Base-by-base conservation (phyloP, 1,284 basidiomycete species). In the Cystobasidium sp. region DNA sequence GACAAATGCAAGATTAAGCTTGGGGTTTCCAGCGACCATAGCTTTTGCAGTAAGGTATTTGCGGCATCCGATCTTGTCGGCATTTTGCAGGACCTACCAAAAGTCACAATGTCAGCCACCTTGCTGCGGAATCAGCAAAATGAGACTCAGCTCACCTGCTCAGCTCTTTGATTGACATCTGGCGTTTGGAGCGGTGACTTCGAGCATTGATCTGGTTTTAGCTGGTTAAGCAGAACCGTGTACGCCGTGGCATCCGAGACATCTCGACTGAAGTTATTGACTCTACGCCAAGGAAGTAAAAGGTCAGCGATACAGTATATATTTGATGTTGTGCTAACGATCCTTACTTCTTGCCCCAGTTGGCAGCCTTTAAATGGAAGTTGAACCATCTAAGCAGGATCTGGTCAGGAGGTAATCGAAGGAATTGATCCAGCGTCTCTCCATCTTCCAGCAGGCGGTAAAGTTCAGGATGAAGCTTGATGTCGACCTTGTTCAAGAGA, bases 381-480 rank as follows among this genome's bases (percentile, higher is more conserved):
- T 99, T 99, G 86, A 99, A 97, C 96, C 96, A 99, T 71, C 96
- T 86, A 47, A 99, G 84, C 53, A 99, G 84, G 79, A 99, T 97
- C 84, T 99, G 96, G 82, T 99, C 97, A 3, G 94, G 95, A 7
- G 96, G 97, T 78, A 99, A 84, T 75, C 92, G 87, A 75, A 99
- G 86, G 76, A 99, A 89, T 83, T 97, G 95, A 59, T 99, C 96
- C 77, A 99, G 88, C 0, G 94, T 97, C 86, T 99, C 96, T 51
- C 88, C 96, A 74, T 99, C 96, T 78, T 98, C 94, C 79, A 97
- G 90, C 46, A 99, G 86, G 43, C 96, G 88, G 83, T 97, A 99
- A 75, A 99, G 84, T 84, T 99, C 97, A 0, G 96, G 96, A 82
- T 99, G 96, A 51, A 96, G 87, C 86, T 97, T 98, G 86, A 99